Evolutionary conservation across 352 stramenopile genomes (phyloP).

Genomic region (Blastocystis sp.): DNA sequence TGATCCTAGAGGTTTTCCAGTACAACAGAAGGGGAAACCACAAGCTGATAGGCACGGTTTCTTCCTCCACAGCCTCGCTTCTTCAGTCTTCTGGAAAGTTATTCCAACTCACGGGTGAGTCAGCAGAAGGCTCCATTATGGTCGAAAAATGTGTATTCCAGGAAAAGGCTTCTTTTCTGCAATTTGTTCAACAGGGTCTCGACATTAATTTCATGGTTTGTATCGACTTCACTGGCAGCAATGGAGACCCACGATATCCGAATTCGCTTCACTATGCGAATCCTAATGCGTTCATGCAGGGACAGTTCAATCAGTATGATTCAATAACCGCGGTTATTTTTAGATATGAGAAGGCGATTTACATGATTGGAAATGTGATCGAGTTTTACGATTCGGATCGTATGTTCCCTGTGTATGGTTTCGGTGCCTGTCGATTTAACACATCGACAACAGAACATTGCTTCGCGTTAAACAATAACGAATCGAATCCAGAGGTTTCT

Average conservation of each 20-base stretch:
- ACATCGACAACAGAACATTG: constrained; percentile 74
- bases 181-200: constrained; percentile 72
- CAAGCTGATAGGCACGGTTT: constrained; percentile 71
- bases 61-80: constrained; percentile 70
- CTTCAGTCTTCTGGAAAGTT: constrained; percentile 67
- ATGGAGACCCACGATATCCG: constrained; percentile 67
- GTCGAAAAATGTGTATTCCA: constrained; percentile 53
- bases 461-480: constrained; percentile 77
- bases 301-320: constrained; percentile 63
- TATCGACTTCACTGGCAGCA: constrained; percentile 75
- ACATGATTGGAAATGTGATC: constrained; percentile 69
- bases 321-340: constrained; percentile 61
- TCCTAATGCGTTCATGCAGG: neutral
- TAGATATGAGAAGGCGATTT: constrained; percentile 74
- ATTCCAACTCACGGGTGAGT: constrained; percentile 34
- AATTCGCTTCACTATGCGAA: constrained; percentile 65
- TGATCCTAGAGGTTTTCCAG: constrained; percentile 76
- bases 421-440: constrained; percentile 75
- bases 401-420: constrained; percentile 72
- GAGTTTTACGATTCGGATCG: constrained; percentile 73
- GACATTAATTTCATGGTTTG: constrained; percentile 76
- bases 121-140: neutral
- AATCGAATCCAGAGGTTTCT: constrained; percentile 71
- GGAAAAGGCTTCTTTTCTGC: constrained; percentile 67
- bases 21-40: constrained; percentile 71